Conservation (phyloP, 805 yeast species). For the Saturnispora halmiae region DNA sequence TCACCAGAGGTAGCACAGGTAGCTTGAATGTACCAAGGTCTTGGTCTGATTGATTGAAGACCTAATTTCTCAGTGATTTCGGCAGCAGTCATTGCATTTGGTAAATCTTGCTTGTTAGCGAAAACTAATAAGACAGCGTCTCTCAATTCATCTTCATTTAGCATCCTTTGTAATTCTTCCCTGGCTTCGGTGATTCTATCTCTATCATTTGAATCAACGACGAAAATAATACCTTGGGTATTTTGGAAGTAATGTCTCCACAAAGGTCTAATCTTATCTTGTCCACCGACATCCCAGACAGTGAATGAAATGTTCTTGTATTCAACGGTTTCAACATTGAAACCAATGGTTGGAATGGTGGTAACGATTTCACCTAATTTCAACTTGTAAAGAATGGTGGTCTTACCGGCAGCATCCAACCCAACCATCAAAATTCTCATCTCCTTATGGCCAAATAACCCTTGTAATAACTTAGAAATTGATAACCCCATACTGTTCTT, state of each 20-base stretch:
- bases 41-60: constrained; percentile 92
- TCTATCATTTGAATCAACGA: constrained; percentile 96
- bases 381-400: constrained; percentile 90
- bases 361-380: constrained; percentile 94
- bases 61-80: constrained; percentile 97
- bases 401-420: constrained; percentile 97
- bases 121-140: constrained; percentile 91
- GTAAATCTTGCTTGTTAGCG: constrained; percentile 98
- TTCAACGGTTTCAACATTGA: constrained; percentile 95
- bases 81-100: constrained; percentile 98
- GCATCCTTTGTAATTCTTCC: constrained; percentile 96
- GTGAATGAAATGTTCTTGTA: constrained; percentile 94
- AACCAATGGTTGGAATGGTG: constrained; percentile 94
- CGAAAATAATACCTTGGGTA: constrained; percentile 97
- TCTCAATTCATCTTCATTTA: constrained; percentile 96
- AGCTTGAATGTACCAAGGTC: constrained; percentile 99
- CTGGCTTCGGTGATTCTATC: constrained; percentile 97
- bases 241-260: constrained; percentile 99
- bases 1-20: constrained; percentile 99
- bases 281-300: constrained; percentile 99
- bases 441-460: constrained; percentile 95
- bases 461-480: constrained; percentile 86
- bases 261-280: constrained; percentile 95
- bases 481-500: constrained; percentile 74
- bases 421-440: constrained; percentile 99